Conservation (phyloP, 2,329 filamentous ascomycete genomes). For the Neonectria punicea region DNA sequence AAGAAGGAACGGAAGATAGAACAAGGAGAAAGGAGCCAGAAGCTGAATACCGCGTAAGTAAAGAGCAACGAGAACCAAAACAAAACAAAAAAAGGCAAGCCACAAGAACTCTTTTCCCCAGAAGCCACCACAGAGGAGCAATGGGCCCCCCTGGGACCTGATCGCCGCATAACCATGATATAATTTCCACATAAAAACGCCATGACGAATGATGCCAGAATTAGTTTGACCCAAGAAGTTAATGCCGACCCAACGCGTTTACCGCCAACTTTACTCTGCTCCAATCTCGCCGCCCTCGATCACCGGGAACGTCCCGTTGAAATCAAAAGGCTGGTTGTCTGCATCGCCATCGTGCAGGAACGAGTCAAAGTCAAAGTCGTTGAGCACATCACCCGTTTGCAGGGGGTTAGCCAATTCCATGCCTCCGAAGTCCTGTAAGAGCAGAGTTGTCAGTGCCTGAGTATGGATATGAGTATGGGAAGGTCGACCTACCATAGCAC, state of each 20-base stretch:
- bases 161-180: constrained; percentile 55
- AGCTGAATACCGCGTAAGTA: constrained; percentile 25
- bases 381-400: constrained; percentile 66
- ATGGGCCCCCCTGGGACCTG: constrained; percentile 45
- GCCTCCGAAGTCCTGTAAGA: constrained; percentile 54
- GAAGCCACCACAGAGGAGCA: constrained; percentile 44
- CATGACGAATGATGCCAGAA: constrained; percentile 54
- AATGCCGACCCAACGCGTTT: constrained; percentile 42
- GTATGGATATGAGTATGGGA: constrained; percentile 17
- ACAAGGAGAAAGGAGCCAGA: constrained; percentile 30
- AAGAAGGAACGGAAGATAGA: constrained; percentile 26
- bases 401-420: constrained; percentile 68
- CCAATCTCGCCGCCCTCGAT: constrained; percentile 69
- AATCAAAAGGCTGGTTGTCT: constrained; percentile 64
- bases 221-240: constrained; percentile 48
- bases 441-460: constrained; percentile 13
- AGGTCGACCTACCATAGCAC: constrained; percentile 54
- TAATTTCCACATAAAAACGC: constrained; percentile 52
- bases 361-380: constrained; percentile 75
- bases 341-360: constrained; percentile 69
- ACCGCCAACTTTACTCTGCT: constrained; percentile 57
- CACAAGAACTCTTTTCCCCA: constrained; percentile 47
- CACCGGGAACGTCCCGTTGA: constrained; percentile 59
- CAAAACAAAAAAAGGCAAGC: constrained; percentile 28
- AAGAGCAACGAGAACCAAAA: constrained; percentile 21